Base-by-base conservation (phyloP, 2,329 filamentous ascomycete species). In the Neobulgaria alba region DNA sequence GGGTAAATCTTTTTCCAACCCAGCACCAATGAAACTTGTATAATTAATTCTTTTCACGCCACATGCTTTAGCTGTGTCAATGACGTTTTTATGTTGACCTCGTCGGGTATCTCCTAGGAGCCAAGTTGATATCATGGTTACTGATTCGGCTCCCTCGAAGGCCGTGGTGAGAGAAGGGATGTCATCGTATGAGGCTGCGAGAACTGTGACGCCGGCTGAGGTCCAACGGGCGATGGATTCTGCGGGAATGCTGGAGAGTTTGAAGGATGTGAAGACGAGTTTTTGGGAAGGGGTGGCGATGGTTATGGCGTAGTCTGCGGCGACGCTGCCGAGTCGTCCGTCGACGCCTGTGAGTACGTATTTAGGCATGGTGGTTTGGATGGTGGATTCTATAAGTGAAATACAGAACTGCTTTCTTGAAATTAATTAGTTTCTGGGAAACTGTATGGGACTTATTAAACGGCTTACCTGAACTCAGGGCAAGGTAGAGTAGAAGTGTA, bases 121-220 rank as follows among this genome's bases (percentile, higher is more conserved):
- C 51, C 51, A 51, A 15, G 51, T 49, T 19, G 49, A 49, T 26
- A 52, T 41, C 32, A 52, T 43, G 16, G 48, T 36, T n/a, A 53
- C 36, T 15, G 51, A 48, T 31, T 52, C 49, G 35, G 50, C 51
- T 19, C 48, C 49, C 17, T 42, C 34, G 23, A 26, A 26, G 12
- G 23, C 23, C 7, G 12, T 26, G 12, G 23, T 12, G 12, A 26
- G 23, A 7, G 23, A 26, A 26, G 23, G 7, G 7, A 12, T 26
- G 12, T 26, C 23, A 26, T 26, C 23, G 23, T 26, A 26, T 26
- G 23, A 26, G 7, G 23, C 23, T 26, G 23, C 23, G 7, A 26
- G 23, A 12, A 26, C 12, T 26, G 7, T 12, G 7, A 26, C 23
- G 23, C 23, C 23, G 7, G 23, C 23, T 7, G 23, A 7, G 7